Percentiles rank a stretch among this genome's conserved stretches.
phyloP scores from a whole-genome alignment of 257 asterid genomes.

The Nicotiana tomentosiformis region DNA sequence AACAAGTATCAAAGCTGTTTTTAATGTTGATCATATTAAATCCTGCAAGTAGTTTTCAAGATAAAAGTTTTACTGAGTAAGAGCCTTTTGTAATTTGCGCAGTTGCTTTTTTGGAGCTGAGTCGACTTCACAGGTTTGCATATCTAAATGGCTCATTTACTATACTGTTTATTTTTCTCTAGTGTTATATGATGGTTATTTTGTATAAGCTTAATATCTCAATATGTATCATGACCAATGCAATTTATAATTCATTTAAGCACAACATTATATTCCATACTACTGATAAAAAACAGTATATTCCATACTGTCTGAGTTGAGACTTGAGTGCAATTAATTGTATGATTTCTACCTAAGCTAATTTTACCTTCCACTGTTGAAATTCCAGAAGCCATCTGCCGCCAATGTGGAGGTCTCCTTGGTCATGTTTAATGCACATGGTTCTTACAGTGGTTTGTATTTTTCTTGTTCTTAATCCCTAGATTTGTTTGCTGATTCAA shows the following conservation, averaged over 20 bases:
- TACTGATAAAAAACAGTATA: background rate
- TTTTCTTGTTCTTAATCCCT: background rate
- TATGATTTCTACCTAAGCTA: background rate
- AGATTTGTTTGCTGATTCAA: background rate
- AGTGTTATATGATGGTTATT: background rate
- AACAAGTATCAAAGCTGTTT: background rate
- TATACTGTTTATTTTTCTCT: conserved; percentile 2
- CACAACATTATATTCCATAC: background rate
- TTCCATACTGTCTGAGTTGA: background rate
- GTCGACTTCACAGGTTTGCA: conserved; percentile 53
- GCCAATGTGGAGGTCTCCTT: conserved; percentile 49
- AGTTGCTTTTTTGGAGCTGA: conserved; percentile 74
- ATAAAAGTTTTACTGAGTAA: background rate
- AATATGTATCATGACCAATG: conserved; percentile 3
- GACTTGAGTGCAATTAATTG: background rate
- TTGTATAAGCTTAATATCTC: background rate
- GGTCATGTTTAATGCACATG: conserved; percentile 70
- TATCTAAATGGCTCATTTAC: conserved; percentile 1
- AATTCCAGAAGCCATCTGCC: conserved; percentile 56
- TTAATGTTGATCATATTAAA: background rate
- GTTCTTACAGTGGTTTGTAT: conserved; percentile 63
- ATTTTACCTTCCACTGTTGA: conserved; percentile 1
- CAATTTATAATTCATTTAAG: background rate
- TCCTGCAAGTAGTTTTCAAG: background rate
- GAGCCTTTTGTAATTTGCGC: conserved; percentile 9